Evolutionary conservation across 768 basidiomycete genomes (phyloP).

Genomic region (Lactarius hatsudake): DNA sequence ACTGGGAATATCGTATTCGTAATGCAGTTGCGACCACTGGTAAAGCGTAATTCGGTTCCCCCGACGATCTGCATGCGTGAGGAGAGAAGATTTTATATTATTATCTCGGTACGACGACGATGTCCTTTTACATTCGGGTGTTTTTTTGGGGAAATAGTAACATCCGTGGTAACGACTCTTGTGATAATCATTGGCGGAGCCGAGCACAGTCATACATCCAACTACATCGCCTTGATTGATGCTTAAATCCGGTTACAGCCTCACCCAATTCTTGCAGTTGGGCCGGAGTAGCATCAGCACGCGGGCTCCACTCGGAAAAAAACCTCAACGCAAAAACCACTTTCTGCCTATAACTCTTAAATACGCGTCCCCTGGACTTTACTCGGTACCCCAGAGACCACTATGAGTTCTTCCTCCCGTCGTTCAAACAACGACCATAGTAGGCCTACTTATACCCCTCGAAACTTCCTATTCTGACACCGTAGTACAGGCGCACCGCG

Average conservation of each 20-base stretch:
- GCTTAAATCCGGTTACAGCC: constrained; percentile 11
- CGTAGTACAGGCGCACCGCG: not conserved
- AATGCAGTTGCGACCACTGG: constrained; percentile 37
- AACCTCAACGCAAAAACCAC: not conserved
- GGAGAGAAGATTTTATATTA: constrained; percentile 9
- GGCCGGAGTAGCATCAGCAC: constrained; percentile 9
- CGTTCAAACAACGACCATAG: not conserved
- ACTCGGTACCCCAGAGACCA: not conserved
- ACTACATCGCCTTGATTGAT: constrained; percentile 15
- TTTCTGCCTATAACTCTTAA: not conserved
- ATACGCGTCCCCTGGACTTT: not conserved
- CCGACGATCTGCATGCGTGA: not conserved
- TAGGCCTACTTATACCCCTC: constrained; percentile 2
- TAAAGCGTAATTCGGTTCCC: constrained; percentile 1
- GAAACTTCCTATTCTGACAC: not conserved
- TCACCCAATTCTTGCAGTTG: constrained; percentile 15
- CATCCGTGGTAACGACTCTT: constrained; percentile 2
- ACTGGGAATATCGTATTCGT: constrained; percentile 74
- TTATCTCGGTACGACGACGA: not conserved
- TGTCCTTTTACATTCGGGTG: not conserved
- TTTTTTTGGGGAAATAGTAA: not conserved
- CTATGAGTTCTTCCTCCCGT: constrained; percentile 2
- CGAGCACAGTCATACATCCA: constrained; percentile 1
- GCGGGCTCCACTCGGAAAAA: not conserved
- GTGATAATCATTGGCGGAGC: constrained; percentile 1